Base-by-base conservation (phyloP, 2,329 filamentous ascomycete species). In the Colletotrichum musae region DNA sequence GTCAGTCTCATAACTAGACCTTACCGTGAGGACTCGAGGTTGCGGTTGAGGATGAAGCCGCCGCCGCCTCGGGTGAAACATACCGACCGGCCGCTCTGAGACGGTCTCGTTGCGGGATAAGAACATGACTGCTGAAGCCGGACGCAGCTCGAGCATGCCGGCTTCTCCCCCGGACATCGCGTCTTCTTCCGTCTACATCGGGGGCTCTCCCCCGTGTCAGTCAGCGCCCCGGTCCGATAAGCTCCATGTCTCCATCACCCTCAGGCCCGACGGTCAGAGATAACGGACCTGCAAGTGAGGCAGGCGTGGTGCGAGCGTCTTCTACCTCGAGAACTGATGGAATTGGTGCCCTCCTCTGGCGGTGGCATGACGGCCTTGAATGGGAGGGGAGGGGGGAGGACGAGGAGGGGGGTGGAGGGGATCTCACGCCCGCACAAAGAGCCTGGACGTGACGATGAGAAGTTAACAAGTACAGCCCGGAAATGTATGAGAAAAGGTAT, bases 121-220 rank as follows among this genome's bases (percentile, higher is more conserved):
- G 82, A 80, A 72, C 85, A 86, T 48, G 80, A 72, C 74, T 87
- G 85, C 58, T 81, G 82, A 9, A 87, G 78, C 16, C 85, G 82
- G 12, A 82, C 77, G 72, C 85, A 87, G 72, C 83, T 85, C 10
- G 85, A 87, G 67, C 85, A 87, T 1, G 82, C 79, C 5, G 85
- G 85, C 72, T 83, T 85, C 74, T 87, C 85, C 6, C 84, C 85
- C 0, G 85, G 85, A 73, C 85, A 87, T 41, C 85, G 81, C 2
- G 82, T 86, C 73, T 87, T 87, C 73, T 87, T 86, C 61, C 84
- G 76, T 74, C 84, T 82, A 62, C 58, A 26, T 18, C 13, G 57
- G 32, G 32, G 32, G 7, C 32, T 36, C 32, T 10, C 32, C 36
- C 18, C 32, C 53, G 58, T 45, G 66, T 75, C 51, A 75, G 67